phyloP scores from a whole-genome alignment of 108 stramenopile species.

The Aurantiochytrium sp. region DNA sequence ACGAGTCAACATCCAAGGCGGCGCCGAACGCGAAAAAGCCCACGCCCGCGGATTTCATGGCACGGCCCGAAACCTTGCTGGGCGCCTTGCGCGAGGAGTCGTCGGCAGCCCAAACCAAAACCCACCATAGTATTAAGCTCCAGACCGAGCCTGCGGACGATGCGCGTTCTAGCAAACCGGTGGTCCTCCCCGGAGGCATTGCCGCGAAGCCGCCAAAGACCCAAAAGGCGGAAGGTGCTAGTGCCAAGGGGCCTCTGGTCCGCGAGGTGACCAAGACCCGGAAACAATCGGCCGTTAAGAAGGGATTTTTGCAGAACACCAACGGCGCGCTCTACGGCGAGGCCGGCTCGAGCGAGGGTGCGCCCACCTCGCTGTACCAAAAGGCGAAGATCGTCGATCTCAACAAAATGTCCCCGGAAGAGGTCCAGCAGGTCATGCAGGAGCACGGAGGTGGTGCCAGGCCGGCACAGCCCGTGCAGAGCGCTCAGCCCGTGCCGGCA shows the following conservation, averaged over 20 bases:
- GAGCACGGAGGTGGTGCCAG: not conserved
- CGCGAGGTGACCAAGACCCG: no score
- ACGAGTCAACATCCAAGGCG: not conserved
- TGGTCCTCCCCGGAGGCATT: not conserved
- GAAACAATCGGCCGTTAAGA: not conserved
- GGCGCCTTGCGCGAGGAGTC: not conserved
- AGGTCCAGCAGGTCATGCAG: not conserved
- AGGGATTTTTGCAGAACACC: not conserved
- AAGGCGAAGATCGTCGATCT: constrained; percentile 1
- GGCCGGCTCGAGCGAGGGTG: not conserved
- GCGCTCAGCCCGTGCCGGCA: no score
- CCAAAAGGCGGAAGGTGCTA: not conserved
- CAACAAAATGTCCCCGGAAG: constrained; percentile 23
- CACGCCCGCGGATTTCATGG: not conserved
- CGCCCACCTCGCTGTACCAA: not conserved
- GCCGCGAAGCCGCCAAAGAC: not conserved
- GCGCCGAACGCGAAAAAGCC: not conserved
- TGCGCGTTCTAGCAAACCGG: not conserved
- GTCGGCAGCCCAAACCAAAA: no score
- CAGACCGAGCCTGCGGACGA: no score
- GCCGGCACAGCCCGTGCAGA: no score
- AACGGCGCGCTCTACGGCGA: not conserved
- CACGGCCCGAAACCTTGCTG: not conserved
- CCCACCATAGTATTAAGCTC: no score
- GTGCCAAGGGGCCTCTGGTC: not conserved